Evolutionary conservation across 2,329 filamentous ascomycete genomes (phyloP), one percentile per base, ranked within the genome.

Genomic region (Thermoascus crustaceus): DNA sequence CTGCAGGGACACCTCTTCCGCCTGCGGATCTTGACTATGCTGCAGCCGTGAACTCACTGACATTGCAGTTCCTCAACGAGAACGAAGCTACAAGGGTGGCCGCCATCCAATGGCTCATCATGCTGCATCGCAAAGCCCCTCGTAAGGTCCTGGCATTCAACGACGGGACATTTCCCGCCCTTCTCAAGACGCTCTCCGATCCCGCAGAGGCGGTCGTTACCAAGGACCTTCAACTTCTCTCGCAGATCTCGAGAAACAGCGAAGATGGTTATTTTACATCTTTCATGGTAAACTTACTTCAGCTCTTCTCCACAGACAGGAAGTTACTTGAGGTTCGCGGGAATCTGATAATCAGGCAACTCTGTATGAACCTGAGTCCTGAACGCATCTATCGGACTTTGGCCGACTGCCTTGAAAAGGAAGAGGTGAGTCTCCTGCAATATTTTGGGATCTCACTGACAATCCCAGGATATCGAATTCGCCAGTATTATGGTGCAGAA

Each of bases 401-500:
- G 44, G 93, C 91, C 17, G 91, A 98, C 50, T 95, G 91, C 48
- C 83, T 98, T 7, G 91, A 96, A 60, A 94, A 88, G 54, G 91
- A 98, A 59, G 91, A 96, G 47, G 67, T 66, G 25, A 32, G 56
- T 45, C n/a, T 32, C 9, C 11, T 18, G 22, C 11, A 10, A 9
- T 26, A 18, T 37, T 22, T 22, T 9, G 25, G 26, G 8, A 16
- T 13, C 26, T 20, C 8, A 27, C 20, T 8, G 38, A 19, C 2
- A 9, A 22, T 14, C 10, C 21, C 20, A 73, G 63, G 91, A 98
- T 56, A 78, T 98, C 26, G 93, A 98, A 58, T 98, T 98, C 61
- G 89, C 91, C 10, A 95, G 89, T 56, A 96, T 98, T 50, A 98
- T 98, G 91, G 87, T 98, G 19, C 91, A 98, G 59, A 96, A 96